phyloP scores from a whole-genome alignment of 495 filamentous ascomycete genomes.

The Penicillium paradoxum region DNA sequence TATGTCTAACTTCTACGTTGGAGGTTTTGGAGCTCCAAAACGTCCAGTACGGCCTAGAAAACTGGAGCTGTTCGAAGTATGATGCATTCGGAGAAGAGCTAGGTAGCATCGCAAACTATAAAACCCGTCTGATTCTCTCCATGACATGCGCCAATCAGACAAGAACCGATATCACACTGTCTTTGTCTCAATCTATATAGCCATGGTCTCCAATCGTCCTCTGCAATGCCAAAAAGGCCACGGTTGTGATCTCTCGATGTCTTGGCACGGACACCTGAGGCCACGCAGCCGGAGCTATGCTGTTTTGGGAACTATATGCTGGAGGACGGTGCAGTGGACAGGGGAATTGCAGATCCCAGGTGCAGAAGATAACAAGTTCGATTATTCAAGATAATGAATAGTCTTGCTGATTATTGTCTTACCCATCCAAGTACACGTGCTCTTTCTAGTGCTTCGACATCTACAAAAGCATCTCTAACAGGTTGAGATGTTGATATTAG shows the following conservation, averaged over 20 bases:
- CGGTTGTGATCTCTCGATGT: background rate
- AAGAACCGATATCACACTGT: background rate
- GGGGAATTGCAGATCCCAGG: no score
- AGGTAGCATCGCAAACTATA: background rate
- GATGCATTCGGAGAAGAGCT: slow-evolving; percentile 1
- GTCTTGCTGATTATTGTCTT: no score
- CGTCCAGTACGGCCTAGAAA: background rate
- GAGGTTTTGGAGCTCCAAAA: background rate
- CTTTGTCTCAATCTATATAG: background rate
- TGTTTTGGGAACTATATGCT: slow-evolving; percentile 1
- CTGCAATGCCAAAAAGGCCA: background rate
- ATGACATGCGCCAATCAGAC: background rate
- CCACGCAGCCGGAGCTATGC: background rate
- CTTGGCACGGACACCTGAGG: background rate
- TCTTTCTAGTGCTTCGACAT: no score
- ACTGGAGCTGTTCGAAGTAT: background rate
- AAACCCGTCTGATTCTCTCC: background rate
- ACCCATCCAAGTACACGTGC: no score
- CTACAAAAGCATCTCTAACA: no score
- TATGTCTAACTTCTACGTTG: background rate
- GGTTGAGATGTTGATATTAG: no score
- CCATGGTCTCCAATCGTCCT: background rate
- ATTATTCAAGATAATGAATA: no score
- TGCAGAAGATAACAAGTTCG: no score
- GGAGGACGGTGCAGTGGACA: background rate